These are phyloP conservation scores for Sergeia podlipaevii DNA, from an alignment of 208 protist genomes.

Conservation along the genomic window DNA sequence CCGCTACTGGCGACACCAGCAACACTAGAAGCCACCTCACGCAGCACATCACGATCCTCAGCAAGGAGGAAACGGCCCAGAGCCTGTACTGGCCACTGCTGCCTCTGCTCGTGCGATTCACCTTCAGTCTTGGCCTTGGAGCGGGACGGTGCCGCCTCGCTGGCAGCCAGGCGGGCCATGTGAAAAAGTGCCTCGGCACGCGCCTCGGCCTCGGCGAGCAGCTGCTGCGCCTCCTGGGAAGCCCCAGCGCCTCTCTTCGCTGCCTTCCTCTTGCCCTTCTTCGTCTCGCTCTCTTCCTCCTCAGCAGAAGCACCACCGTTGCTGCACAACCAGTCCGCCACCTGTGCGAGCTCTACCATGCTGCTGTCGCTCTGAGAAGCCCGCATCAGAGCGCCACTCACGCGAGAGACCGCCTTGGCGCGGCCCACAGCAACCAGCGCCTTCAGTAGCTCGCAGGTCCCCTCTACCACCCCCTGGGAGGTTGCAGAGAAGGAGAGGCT, in stretches of 20 bases:
- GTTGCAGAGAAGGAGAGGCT: not conserved
- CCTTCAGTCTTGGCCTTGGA: not conserved
- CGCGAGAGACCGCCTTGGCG: not conserved
- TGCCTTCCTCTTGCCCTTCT: not conserved
- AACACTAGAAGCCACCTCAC: not conserved
- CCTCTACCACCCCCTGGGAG: not conserved
- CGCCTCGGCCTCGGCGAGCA: conserved; percentile 7
- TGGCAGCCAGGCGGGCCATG: not conserved
- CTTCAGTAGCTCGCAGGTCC: not conserved
- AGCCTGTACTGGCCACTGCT: conserved; percentile 21
- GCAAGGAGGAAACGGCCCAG: conserved; percentile 29
- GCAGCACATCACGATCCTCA: conserved; percentile 24
- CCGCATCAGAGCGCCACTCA: not conserved
- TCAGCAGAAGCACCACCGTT: conserved; percentile 11
- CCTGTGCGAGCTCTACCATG: conserved; percentile 1
- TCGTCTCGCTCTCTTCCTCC: not conserved
- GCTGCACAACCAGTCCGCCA: conserved; percentile 9
- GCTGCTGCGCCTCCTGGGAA: not conserved
- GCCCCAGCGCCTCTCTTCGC: too few relatives aligned
- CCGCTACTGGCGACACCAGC: not conserved
- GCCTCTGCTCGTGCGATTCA: conserved; percentile 5
- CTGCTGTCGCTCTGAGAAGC: not conserved
- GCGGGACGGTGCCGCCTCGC: conserved; percentile 7
- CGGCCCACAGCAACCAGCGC: not conserved
- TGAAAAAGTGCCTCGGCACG: conserved; percentile 14